Conservation (phyloP, 495 filamentous ascomycete species). For the Daldinia grandis region DNA sequence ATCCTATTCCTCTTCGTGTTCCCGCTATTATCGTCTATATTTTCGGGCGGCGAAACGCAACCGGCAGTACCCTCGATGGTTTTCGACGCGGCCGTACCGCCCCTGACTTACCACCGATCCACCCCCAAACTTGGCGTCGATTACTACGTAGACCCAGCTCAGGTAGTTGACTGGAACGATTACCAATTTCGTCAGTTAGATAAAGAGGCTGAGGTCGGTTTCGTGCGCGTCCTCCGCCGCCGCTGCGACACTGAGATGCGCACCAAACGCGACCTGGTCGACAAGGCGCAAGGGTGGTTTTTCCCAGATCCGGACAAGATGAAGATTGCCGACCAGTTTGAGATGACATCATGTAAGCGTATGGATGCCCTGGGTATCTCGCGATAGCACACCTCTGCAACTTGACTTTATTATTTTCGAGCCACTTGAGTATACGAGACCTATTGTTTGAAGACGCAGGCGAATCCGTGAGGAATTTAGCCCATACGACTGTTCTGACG, state of each 20-base stretch:
- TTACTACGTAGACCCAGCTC: conserved; percentile 84
- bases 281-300: conserved; percentile 91
- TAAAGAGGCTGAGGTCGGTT: conserved; percentile 74
- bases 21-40: conserved; percentile 82
- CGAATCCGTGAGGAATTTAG: neutral
- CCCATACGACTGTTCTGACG: neutral
- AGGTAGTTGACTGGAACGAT: conserved; percentile 72
- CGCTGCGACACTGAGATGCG: conserved; percentile 77
- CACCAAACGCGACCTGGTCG: conserved; percentile 67
- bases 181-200: conserved; percentile 78
- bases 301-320: conserved; percentile 80
- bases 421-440: neutral
- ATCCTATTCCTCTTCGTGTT: conserved; percentile 89
- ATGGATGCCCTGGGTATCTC: conserved; percentile 44
- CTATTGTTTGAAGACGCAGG: neutral
- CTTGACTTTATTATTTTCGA: neutral
- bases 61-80: conserved; percentile 72
- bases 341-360: conserved; percentile 52
- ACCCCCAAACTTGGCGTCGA: conserved; percentile 74
- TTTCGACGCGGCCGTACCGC: conserved; percentile 71
- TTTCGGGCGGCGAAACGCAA: conserved; percentile 65
- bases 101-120: conserved; percentile 76
- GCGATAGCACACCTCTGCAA: conserved; percentile 23
- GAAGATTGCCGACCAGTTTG: conserved; percentile 53
- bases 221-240: conserved; percentile 68